These are phyloP conservation scores for Artemisia tridentata DNA, from an alignment of 129 eudicot genomes.

Conservation along the genomic window DNA sequence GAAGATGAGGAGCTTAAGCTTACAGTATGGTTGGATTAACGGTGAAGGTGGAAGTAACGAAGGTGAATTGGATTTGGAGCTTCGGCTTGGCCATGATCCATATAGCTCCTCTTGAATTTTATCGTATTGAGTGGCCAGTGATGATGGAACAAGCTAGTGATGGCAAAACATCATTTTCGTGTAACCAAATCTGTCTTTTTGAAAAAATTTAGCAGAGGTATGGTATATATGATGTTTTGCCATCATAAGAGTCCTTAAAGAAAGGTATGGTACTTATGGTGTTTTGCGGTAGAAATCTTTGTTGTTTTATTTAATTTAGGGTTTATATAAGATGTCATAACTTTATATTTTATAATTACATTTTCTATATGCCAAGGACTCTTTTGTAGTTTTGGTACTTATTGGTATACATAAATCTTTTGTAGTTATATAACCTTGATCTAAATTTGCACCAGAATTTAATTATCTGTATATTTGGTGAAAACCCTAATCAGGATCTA, in stretches of 20 bases:
- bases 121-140: neutral
- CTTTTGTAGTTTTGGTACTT: too few species aligned
- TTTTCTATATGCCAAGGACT: neutral
- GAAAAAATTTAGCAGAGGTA: constrained; percentile 12
- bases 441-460: neutral
- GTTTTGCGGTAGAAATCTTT: constrained; percentile 19
- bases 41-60: constrained; percentile 30
- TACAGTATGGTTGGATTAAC: constrained; percentile 25
- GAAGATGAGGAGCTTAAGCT: constrained; percentile 38
- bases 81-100: constrained; percentile 70
- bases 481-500: constrained; percentile 22
- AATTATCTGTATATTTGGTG: neutral
- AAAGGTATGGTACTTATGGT: constrained; percentile 19
- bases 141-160: neutral
- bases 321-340: constrained; percentile 17
- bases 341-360: neutral
- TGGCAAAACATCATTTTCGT: neutral
- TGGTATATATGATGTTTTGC: too few species aligned
- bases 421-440: neutral
- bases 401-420: neutral
- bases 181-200: constrained; percentile 12
- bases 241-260: constrained; percentile 10
- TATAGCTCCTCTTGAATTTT: neutral
- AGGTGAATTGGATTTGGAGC: constrained; percentile 70
- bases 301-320: constrained; percentile 17